A percentile compares a stretch with the other conserved stretches of the same genome.
These are phyloP conservation scores for Phoenix roebelenii DNA, from an alignment of 176 grass and related monocot genomes.

Conservation along the genomic window DNA sequence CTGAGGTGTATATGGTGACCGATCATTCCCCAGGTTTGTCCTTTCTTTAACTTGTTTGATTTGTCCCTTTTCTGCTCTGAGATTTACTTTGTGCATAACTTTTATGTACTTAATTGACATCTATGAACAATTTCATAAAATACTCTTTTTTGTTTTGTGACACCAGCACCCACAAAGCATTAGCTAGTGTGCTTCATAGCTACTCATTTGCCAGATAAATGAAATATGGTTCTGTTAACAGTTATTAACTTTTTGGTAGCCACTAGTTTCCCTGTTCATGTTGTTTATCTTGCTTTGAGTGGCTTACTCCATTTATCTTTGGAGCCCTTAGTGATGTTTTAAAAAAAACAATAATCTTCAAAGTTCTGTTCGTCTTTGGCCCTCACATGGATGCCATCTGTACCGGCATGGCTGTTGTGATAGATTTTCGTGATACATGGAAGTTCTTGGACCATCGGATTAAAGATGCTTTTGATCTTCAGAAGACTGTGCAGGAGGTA, in stretches of 20 bases:
- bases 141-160: not conserved
- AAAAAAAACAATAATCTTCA: too few relatives aligned
- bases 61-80: not conserved
- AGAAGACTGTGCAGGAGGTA: slow-evolving; percentile 92
- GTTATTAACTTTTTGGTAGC: too few relatives aligned
- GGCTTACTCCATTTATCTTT: not conserved
- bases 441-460: slow-evolving; percentile 51
- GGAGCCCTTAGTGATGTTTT: too few relatives aligned
- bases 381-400: too few relatives aligned
- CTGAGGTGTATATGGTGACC: slow-evolving; percentile 96
- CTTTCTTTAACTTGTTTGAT: not conserved
- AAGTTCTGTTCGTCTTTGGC: too few relatives aligned
- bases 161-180: too few relatives aligned
- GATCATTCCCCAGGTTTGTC: slow-evolving; percentile 79
- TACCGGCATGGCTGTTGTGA: too few relatives aligned
- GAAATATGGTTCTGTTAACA: too few relatives aligned
- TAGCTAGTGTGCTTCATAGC: too few relatives aligned
- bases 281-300: slow-evolving; percentile 5
- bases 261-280: not conserved
- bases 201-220: too few relatives aligned
- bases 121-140: not conserved
- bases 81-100: not conserved
- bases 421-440: slow-evolving; percentile 91
- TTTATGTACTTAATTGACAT: not conserved
- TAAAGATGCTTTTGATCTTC: slow-evolving; percentile 73